phyloP scores from a whole-genome alignment of 805 yeast genomes.

The Spathaspora sp. region DNA sequence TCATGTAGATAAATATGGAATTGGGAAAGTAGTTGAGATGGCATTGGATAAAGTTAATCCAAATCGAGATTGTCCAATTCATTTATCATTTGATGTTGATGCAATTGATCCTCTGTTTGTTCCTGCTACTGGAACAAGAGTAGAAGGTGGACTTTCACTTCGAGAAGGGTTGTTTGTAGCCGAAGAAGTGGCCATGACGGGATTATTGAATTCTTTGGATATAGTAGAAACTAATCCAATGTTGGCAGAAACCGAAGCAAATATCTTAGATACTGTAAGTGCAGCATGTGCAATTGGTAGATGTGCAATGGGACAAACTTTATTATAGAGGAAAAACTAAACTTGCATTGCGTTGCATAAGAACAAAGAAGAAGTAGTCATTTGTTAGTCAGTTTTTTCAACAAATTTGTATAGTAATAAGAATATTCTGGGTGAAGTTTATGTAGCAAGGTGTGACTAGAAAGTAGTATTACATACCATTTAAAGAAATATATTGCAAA shows the following conservation, averaged over 20 bases:
- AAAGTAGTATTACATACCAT: no score
- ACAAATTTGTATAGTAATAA: no score
- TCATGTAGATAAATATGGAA: slow-evolving; percentile 92
- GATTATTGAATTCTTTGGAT: slow-evolving; percentile 83
- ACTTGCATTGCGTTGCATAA: background rate
- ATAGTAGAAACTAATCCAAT: slow-evolving; percentile 92
- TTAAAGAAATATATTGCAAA: no score
- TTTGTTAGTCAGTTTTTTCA: background rate
- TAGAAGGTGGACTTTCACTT: slow-evolving; percentile 90
- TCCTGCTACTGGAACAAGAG: slow-evolving; percentile 98
- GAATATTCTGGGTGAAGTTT: no score
- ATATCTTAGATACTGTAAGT: slow-evolving; percentile 78
- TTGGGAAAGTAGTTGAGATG: slow-evolving; percentile 86
- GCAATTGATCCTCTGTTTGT: slow-evolving; percentile 93
- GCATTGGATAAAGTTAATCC: slow-evolving; percentile 81
- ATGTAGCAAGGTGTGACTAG: background rate
- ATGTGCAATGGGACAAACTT: slow-evolving; percentile 92
- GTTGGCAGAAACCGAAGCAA: slow-evolving; percentile 72
- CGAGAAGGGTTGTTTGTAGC: slow-evolving; percentile 92
- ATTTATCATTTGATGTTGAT: slow-evolving; percentile 92
- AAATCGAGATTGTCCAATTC: slow-evolving; percentile 64
- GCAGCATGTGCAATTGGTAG: slow-evolving; percentile 89
- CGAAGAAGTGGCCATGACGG: slow-evolving; percentile 88
- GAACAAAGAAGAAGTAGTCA: background rate
- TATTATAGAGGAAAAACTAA: slow-evolving; percentile 39